phyloP scores from a whole-genome alignment of 176 grass and related monocot genomes.

The Cenchrus fungigraminus region DNA sequence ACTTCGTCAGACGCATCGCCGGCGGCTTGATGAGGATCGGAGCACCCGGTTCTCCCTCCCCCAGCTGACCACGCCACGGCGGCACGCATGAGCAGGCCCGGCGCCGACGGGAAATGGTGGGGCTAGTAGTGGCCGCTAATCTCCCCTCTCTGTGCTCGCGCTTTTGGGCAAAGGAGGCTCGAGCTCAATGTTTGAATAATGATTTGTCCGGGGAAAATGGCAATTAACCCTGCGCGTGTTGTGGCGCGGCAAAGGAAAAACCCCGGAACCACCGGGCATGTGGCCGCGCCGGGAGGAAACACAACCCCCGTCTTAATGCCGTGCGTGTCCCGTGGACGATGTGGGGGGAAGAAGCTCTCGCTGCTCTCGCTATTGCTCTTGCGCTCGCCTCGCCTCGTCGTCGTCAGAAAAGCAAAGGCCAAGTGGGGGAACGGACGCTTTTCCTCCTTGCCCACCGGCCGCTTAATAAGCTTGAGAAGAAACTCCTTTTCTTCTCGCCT shows the following conservation, averaged over 20 bases:
- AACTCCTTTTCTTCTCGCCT: neutral
- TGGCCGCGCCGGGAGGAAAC: conserved; percentile 44
- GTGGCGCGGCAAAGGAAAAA: conserved; percentile 25
- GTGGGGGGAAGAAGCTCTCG: neutral
- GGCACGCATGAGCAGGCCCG: neutral
- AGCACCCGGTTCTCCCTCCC: too few relatives aligned
- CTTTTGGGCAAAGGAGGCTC: neutral
- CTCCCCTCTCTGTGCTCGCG: neutral
- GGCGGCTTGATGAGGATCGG: too few relatives aligned
- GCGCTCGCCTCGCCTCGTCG: neutral
- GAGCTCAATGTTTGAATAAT: neutral
- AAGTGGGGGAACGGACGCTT: neutral
- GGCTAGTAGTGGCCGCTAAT: neutral
- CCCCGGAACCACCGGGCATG: conserved; percentile 13
- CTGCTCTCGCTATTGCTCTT: too few relatives aligned
- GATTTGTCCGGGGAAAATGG: neutral
- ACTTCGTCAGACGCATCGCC: too few relatives aligned
- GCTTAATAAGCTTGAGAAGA: too few relatives aligned
- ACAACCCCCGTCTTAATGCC: conserved; percentile 41
- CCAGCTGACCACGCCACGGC: too few relatives aligned
- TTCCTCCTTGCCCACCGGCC: too few relatives aligned
- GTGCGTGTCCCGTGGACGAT: conserved; percentile 45
- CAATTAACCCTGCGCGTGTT: conserved; percentile 20
- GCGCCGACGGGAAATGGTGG: conserved; percentile 11
- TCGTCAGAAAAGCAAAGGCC: neutral